Conservation (phyloP, 129 eudicot genomes). For the Pittosporum tobira region DNA sequence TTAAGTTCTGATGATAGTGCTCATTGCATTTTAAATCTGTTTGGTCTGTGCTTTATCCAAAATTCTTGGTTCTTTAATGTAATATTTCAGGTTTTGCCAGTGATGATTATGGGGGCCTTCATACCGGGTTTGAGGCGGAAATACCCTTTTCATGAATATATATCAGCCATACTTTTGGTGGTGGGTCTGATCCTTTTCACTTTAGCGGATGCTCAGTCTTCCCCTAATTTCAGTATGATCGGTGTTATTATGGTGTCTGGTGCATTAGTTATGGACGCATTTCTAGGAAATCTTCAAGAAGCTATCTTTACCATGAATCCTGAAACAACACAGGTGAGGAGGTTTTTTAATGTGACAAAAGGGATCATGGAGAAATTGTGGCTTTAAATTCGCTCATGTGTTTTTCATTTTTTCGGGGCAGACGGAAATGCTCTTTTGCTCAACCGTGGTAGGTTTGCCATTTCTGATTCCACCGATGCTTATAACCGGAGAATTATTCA, state of each 20-base stretch:
- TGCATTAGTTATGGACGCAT: constrained; percentile 80
- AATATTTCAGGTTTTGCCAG: constrained; percentile 60
- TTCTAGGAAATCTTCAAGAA: constrained; percentile 80
- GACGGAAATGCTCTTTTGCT: constrained; percentile 95
- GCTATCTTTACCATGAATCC: constrained; percentile 85
- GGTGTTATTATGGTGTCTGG: constrained; percentile 81
- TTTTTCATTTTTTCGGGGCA: too few relatives aligned
- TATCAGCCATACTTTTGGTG: constrained; percentile 65
- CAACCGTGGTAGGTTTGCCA: constrained; percentile 80
- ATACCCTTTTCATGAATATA: constrained; percentile 65
- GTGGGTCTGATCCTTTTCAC: constrained; percentile 72
- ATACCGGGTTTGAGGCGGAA: constrained; percentile 85
- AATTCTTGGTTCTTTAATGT: not conserved
- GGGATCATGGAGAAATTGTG: not conserved
- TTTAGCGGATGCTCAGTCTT: constrained; percentile 69
- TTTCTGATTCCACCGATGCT: constrained; percentile 91
- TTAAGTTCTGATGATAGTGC: not conserved
- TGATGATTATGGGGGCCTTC: constrained; percentile 95
- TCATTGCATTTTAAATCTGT: not conserved
- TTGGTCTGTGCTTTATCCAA: not conserved
- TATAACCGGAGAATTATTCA: constrained; percentile 67
- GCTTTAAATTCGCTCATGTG: not conserved
- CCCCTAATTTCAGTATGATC: constrained; percentile 76
- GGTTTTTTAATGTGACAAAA: constrained; percentile 6
- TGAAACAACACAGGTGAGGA: constrained; percentile 79